Percentiles rank a stretch among this genome's conserved stretches.
phyloP scores from a whole-genome alignment of 495 filamentous ascomycete genomes.

The Aspergillus sparsus region DNA sequence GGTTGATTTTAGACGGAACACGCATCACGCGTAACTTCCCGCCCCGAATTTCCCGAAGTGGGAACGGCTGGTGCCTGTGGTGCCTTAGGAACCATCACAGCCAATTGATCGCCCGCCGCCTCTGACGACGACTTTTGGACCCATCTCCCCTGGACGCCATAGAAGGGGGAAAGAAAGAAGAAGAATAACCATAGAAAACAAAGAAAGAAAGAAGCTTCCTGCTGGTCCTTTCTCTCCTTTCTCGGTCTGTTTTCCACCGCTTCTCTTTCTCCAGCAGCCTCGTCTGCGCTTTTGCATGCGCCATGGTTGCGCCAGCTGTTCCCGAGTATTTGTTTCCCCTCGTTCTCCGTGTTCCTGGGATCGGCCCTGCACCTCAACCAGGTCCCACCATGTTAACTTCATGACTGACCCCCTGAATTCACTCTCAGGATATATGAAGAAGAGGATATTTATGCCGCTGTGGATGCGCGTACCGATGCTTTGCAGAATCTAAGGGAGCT shows the following conservation, averaged over 20 bases:
- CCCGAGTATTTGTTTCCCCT: constrained; percentile 69
- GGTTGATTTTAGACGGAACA: constrained; percentile 16
- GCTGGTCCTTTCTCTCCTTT: constrained; percentile 10
- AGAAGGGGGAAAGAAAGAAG: no score
- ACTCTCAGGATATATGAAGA: constrained; percentile 77
- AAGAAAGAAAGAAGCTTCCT: neutral
- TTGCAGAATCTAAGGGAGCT: constrained; percentile 83
- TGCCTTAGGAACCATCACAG: constrained; percentile 28
- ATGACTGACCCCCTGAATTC: constrained; percentile 25
- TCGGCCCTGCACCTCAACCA: constrained; percentile 27
- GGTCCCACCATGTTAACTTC: constrained; percentile 9
- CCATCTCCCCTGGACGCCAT: constrained; percentile 6
- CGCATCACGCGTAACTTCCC: constrained; percentile 36
- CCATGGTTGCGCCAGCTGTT: constrained; percentile 86
- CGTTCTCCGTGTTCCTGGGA: constrained; percentile 35
- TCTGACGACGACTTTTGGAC: constrained; percentile 23
- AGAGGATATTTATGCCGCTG: constrained; percentile 81
- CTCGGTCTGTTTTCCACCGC: constrained; percentile 4
- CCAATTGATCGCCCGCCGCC: constrained; percentile 18
- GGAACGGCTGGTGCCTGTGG: constrained; percentile 30
- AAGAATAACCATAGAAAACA: no score
- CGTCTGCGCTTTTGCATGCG: constrained; percentile 37
- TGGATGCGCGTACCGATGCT: constrained; percentile 86
- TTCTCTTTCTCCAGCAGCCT: constrained; percentile 1
- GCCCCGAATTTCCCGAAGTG: constrained; percentile 29